Conservation (phyloP, 2,329 filamentous ascomycete genomes). For the Pseudophaeomoniella oleicola region DNA sequence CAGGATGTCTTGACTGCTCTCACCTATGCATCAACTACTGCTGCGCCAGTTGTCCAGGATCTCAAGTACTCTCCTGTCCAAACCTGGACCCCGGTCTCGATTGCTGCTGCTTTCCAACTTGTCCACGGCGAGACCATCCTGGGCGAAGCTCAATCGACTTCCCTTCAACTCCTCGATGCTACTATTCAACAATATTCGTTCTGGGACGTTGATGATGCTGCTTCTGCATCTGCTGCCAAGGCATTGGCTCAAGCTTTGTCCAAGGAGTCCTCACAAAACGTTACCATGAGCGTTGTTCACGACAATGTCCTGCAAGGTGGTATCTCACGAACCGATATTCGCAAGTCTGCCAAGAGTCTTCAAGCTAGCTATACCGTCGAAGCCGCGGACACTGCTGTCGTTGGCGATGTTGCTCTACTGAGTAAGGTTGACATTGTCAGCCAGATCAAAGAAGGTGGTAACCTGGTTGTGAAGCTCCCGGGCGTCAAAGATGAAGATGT, state of each 20-base stretch:
- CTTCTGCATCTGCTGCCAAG: constrained; percentile 48
- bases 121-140: constrained; percentile 26
- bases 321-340: constrained; percentile 68
- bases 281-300: constrained; percentile 42
- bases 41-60: constrained; percentile 52
- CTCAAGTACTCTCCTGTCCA: constrained; percentile 76
- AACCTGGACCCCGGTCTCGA: constrained; percentile 41
- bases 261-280: constrained; percentile 44
- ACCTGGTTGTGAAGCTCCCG: constrained; percentile 60
- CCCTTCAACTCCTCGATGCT: constrained; percentile 40
- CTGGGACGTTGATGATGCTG: constrained; percentile 75
- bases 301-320: constrained; percentile 60
- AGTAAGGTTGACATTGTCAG: constrained; percentile 61
- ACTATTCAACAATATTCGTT: constrained; percentile 72
- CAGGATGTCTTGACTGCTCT: constrained; percentile 80
- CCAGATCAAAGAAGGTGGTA: constrained; percentile 54
- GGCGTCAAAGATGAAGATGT: constrained; percentile 76
- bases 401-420: constrained; percentile 68
- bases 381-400: constrained; percentile 62
- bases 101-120: constrained; percentile 29
- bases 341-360: constrained; percentile 66
- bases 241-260: constrained; percentile 46
- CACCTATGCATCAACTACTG: constrained; percentile 58
- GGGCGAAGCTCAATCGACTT: constrained; percentile 19
- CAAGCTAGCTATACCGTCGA: constrained; percentile 73